A percentile compares a stretch with the other conserved stretches of the same genome.
Evolutionary conservation across 768 basidiomycete genomes (phyloP).

Genomic region (Russula virescens): DNA sequence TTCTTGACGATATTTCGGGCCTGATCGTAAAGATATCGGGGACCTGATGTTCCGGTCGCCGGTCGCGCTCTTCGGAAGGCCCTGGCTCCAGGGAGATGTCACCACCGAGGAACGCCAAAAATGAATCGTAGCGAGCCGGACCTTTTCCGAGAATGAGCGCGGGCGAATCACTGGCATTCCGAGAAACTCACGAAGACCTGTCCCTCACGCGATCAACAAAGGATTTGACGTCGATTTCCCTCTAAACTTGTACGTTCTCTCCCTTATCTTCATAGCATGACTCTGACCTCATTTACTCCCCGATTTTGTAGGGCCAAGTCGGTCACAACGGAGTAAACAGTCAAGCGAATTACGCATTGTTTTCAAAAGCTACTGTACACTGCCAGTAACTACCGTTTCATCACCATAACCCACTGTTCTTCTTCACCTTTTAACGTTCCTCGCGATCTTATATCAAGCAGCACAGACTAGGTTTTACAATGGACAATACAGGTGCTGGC

Average conservation of each 20-base stretch:
- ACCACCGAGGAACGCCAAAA: no score
- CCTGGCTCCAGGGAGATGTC: no score
- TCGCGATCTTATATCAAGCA: conserved; percentile 15
- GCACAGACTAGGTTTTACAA: not conserved
- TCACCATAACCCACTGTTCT: not conserved
- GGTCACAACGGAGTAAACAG: conserved; percentile 31
- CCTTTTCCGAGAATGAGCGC: no score
- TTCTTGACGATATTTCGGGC: no score
- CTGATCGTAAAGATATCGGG: no score
- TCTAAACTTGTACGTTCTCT: conserved; percentile 76
- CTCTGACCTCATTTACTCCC: not conserved
- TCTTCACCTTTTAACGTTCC: not conserved
- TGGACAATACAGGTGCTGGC: not conserved
- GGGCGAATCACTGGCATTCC: no score
- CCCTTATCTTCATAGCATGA: not conserved
- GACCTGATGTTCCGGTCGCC: no score
- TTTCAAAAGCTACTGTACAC: conserved; percentile 15
- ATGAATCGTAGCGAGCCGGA: no score
- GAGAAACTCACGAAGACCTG: no score
- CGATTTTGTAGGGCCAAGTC: conserved; percentile 30
- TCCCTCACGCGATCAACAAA: conserved; percentile 87
- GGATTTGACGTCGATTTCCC: conserved; percentile 99
- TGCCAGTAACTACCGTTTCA: conserved; percentile 5
- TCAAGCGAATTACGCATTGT: not conserved
- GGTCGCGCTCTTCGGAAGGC: no score